A percentile compares a stretch with the other conserved stretches of the same genome.
These are phyloP conservation scores for Fusarium sp. DNA, from an alignment of 2,329 filamentous ascomycete species.

Conservation along the genomic window DNA sequence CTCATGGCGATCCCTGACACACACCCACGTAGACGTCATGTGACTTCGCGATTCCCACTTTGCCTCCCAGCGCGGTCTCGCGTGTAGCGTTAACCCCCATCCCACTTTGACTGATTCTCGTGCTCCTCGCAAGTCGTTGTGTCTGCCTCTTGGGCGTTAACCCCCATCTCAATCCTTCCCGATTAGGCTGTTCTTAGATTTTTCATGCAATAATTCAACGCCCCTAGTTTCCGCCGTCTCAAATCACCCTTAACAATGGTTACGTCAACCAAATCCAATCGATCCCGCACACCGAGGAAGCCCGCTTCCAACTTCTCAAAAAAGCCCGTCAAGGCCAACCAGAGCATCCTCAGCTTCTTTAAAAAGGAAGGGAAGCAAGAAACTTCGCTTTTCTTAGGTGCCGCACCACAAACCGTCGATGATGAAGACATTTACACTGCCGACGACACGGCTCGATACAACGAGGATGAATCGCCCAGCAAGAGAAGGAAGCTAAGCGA, in stretches of 20 bases:
- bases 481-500: slow-evolving; percentile 47
- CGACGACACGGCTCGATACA: slow-evolving; percentile 46
- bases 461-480: slow-evolving; percentile 50
- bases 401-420: slow-evolving; percentile 29
- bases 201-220: background rate
- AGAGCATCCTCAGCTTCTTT: slow-evolving; percentile 80
- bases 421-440: slow-evolving; percentile 45
- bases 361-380: slow-evolving; percentile 74
- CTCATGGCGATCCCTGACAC: background rate
- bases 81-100: slow-evolving; percentile 35
- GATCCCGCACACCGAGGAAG: slow-evolving; percentile 50
- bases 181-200: background rate
- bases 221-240: background rate
- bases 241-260: slow-evolving; percentile 46
- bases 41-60: slow-evolving; percentile 48
- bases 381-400: slow-evolving; percentile 67
- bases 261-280: slow-evolving; percentile 49
- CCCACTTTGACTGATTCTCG: slow-evolving; percentile 21
- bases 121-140: background rate
- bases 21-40: slow-evolving; percentile 34
- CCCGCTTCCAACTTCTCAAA: slow-evolving; percentile 44
- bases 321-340: slow-evolving; percentile 62
- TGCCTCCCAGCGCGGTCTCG: slow-evolving; percentile 32
- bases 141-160: background rate
- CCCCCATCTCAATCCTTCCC: background rate